Base-by-base conservation (phyloP, 1,284 basidiomycete genomes). In the Rhodotorula sp. region DNA sequence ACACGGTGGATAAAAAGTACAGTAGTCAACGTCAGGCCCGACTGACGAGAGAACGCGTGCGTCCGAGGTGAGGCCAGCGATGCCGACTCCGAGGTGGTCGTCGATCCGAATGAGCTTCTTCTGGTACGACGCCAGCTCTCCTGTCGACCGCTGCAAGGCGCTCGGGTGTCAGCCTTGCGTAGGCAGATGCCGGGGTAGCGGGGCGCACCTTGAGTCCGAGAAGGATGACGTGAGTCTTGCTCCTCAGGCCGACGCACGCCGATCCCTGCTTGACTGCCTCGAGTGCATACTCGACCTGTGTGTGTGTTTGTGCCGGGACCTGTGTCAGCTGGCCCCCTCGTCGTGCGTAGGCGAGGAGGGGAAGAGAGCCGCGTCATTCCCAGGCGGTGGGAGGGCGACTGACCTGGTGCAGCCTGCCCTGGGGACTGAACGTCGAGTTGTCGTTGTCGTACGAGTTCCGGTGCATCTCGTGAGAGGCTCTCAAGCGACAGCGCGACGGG, bases 61-160 rank as follows among this genome's bases (percentile, higher is more conserved):
- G 84, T 99, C 97, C 64, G 92, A 95, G 14, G 97, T 99, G 73
- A 99, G 84, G 28, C 97, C 97, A 62, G 97, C 97, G 80, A 99
- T 99, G 60, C 94, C 97, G 79, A 99, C 94, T 58, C 97, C 97
- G 79, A 97, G 89, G 84, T 99, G 97, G 82, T 98, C 95, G 81
- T 99, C 97, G 87, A 99, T 97, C 79, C 93, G 87, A 82, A 97
- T 95, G 89, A 99, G 92, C 87, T 99, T 99, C 85, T 99, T 95
- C 81, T 99, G 97, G 85, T 99, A 98, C 54, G 91, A 92, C 21
- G 97, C 95, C 65, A 99, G 87, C 83, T 99, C 97, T 74, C 95
- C 95, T 16, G 94, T 95, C n/a, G 95, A 98, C 81, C 95, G 88
- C 94, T 99, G 77, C 31, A 56, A 21, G 23, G 31, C 31, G 28